phyloP scores from a whole-genome alignment of 2,329 filamentous ascomycete species.

The Pyrenophora teres region DNA sequence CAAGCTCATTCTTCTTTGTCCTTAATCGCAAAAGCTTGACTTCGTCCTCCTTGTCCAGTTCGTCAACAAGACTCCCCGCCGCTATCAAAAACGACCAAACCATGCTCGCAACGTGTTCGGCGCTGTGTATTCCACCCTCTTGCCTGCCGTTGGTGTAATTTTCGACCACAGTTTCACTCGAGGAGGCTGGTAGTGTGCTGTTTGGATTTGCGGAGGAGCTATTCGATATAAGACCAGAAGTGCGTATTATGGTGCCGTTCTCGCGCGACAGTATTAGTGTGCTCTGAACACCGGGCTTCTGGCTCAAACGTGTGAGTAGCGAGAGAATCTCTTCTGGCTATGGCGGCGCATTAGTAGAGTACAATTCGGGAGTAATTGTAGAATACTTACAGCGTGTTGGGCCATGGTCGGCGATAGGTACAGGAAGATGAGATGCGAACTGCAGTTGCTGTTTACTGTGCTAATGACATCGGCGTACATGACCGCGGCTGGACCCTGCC shows the following conservation, averaged over 20 bases:
- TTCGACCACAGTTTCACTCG: constrained; percentile 37
- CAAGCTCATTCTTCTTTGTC: constrained; percentile 83
- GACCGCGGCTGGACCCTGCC: constrained; percentile 25
- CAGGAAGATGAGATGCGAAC: constrained; percentile 1
- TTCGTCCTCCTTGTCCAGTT: constrained; percentile 77
- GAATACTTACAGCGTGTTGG: constrained; percentile 32
- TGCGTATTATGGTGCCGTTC: constrained; percentile 75
- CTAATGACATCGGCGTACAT: constrained; percentile 24
- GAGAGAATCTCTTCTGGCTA: constrained; percentile 63
- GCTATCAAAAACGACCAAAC: constrained; percentile 76
- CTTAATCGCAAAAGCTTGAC: constrained; percentile 74
- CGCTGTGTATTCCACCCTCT: constrained; percentile 59
- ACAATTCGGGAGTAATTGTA: neutral
- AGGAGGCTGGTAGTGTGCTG: constrained; percentile 44
- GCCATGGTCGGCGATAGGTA: constrained; percentile 26
- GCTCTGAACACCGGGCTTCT: constrained; percentile 79
- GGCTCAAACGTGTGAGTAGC: constrained; percentile 70
- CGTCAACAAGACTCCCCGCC: constrained; percentile 71
- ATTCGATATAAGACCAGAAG: constrained; percentile 69
- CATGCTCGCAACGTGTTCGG: constrained; percentile 74
- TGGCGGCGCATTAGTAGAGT: constrained; percentile 1
- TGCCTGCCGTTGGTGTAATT: constrained; percentile 42
- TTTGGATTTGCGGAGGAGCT: constrained; percentile 57
- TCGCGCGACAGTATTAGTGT: constrained; percentile 75
- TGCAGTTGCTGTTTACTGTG: constrained; percentile 12